Evolutionary conservation across 2,329 filamentous ascomycete species (phyloP).

Genomic region (Chaetomium olivaceum): DNA sequence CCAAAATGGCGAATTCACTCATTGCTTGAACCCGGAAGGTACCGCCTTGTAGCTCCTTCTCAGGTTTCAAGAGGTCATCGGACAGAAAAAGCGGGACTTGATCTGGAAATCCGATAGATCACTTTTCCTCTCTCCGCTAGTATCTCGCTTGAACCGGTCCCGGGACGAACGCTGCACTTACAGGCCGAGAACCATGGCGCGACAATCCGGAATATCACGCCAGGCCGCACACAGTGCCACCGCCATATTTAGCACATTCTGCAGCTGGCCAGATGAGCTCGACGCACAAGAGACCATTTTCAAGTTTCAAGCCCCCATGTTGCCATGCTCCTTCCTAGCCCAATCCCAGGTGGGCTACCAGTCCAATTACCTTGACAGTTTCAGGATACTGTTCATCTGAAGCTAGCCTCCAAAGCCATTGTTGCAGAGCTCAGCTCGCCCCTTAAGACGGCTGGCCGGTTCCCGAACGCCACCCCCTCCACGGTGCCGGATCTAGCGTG

Average conservation of each 20-base stretch:
- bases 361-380: neutral
- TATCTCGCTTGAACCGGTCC: neutral
- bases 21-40: too few species aligned
- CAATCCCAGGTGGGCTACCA: neutral
- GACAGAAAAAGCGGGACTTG: neutral
- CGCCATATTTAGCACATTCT: neutral
- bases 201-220: neutral
- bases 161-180: neutral
- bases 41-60: too few species aligned
- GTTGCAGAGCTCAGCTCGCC: constrained; percentile 6
- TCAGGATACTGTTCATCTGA: neutral
- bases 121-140: neutral
- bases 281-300: neutral
- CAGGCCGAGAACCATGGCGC: neutral
- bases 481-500: constrained; percentile 25
- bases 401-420: neutral
- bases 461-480: constrained; percentile 9
- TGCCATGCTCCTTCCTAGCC: neutral
- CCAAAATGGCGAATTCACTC: too few species aligned
- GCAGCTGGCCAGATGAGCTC: neutral
- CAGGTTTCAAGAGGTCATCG: neutral
- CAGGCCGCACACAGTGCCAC: neutral
- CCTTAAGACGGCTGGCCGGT: neutral
- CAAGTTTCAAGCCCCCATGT: neutral
- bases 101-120: neutral